phyloP scores from a whole-genome alignment of 495 filamentous ascomycete species.

The Aspergillus heteromorphus region DNA sequence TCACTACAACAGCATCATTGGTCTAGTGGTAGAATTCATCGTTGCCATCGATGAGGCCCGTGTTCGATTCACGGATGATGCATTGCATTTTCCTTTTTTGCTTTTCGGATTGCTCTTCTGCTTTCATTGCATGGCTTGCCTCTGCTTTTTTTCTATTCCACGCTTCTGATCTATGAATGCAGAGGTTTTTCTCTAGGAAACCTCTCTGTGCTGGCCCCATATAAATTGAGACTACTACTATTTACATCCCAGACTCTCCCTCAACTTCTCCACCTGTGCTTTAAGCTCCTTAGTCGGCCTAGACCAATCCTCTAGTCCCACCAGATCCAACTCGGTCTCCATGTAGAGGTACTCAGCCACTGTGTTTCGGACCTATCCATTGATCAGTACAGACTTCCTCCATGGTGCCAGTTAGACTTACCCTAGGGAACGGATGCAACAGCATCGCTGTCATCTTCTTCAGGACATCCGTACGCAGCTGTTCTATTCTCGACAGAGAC shows the following conservation, averaged over 20 bases:
- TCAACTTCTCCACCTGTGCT: constrained; percentile 28
- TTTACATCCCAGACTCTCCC: constrained; percentile 15
- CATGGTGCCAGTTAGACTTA: too few relatives aligned
- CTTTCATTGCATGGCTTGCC: constrained; percentile 8
- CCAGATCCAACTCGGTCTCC: constrained; percentile 27
- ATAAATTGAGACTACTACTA: too few relatives aligned
- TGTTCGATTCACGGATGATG: constrained; percentile 56
- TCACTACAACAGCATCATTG: constrained; percentile 38
- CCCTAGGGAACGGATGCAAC: constrained; percentile 58
- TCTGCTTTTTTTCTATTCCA: too few relatives aligned
- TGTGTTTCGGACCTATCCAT: constrained; percentile 29
- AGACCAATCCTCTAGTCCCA: constrained; percentile 40
- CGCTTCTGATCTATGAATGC: too few relatives aligned
- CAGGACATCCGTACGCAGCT: constrained; percentile 39
- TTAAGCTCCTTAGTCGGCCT: constrained; percentile 36
- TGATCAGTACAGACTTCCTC: background rate
- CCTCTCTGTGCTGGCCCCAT: too few relatives aligned
- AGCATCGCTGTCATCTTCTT: constrained; percentile 55
- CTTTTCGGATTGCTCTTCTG: constrained; percentile 17
- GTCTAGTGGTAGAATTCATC: constrained; percentile 58
- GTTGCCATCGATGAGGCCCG: constrained; percentile 57
- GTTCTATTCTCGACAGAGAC: constrained; percentile 45
- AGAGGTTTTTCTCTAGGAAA: too few relatives aligned
- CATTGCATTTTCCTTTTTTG: too few relatives aligned
- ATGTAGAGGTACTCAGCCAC: constrained; percentile 37